These are phyloP conservation scores for Pseudodiploospora longispora DNA, from an alignment of 2,329 filamentous ascomycete genomes.

Conservation along the genomic window DNA sequence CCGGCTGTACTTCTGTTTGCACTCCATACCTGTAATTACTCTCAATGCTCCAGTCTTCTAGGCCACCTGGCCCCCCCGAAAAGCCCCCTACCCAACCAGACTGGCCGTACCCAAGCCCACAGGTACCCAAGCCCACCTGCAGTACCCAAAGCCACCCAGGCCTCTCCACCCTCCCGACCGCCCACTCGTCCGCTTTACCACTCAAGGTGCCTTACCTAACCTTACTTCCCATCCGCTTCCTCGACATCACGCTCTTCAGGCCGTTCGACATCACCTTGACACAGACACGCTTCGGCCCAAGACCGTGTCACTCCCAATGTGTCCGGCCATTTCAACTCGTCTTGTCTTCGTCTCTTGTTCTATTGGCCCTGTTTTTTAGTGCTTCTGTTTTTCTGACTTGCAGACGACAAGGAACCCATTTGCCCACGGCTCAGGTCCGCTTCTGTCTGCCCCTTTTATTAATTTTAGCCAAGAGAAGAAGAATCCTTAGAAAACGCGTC, in stretches of 20 bases:
- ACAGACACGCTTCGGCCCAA: constrained; percentile 4
- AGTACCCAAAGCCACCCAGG: too few relatives aligned
- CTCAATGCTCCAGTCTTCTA: too few relatives aligned
- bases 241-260: constrained; percentile 4
- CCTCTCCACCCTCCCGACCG: background rate
- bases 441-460: background rate
- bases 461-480: background rate
- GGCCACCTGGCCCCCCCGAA: too few relatives aligned
- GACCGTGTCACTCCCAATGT: constrained; percentile 19
- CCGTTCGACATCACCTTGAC: background rate
- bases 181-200: background rate
- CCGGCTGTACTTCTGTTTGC: too few relatives aligned
- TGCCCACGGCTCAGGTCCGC: too few relatives aligned
- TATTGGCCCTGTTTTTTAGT: constrained; percentile 13
- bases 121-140: too few relatives aligned
- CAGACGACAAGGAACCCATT: too few relatives aligned
- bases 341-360: constrained; percentile 12
- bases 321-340: constrained; percentile 20
- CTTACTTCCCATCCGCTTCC: constrained; percentile 5
- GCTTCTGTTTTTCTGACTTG: background rate
- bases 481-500: constrained; percentile 24
- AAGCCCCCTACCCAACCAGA: too few relatives aligned
- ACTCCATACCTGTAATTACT: too few relatives aligned
- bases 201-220: background rate
- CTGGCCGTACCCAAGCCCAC: too few relatives aligned